Percentiles rank a stretch among this genome's conserved stretches.
Evolutionary conservation across 345 rosid genomes (phyloP).

Genomic region (Xanthoceras sorbifolium): DNA sequence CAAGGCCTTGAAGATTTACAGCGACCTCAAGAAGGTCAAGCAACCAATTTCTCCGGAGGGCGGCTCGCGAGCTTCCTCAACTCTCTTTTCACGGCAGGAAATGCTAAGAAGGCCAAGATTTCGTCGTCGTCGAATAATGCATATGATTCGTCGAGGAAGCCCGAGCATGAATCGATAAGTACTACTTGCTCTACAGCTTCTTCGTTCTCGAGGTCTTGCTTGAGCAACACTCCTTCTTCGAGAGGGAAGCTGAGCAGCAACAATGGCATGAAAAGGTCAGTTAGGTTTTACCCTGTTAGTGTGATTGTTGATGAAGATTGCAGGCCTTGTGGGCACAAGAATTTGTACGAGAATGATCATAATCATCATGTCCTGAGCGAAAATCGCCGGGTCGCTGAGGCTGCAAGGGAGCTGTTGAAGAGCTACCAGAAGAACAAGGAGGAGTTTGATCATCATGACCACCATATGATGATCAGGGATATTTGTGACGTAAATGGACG

Average conservation of each 20-base stretch:
- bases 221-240: constrained; percentile 68
- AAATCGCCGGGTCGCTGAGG: constrained; percentile 60
- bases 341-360: constrained; percentile 25
- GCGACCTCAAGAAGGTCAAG: constrained; percentile 75
- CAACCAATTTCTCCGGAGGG: constrained; percentile 90
- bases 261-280: constrained; percentile 58
- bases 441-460: constrained; percentile 3
- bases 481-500: constrained; percentile 11
- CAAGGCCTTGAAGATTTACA: constrained; percentile 80
- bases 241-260: constrained; percentile 39
- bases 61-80: constrained; percentile 76
- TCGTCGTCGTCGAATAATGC: constrained; percentile 6
- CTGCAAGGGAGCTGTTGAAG: constrained; percentile 65
- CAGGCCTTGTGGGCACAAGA: constrained; percentile 57
- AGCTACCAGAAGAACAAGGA: constrained; percentile 57
- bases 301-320: constrained; percentile 77
- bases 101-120: constrained; percentile 49
- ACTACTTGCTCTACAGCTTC: constrained; percentile 71
- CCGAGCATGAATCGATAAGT: not conserved
- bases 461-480: constrained; percentile 6
- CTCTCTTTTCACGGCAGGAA: constrained; percentile 64
- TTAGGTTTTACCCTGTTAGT: constrained; percentile 76
- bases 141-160: too few relatives aligned
- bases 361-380: constrained; percentile 42
- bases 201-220: constrained; percentile 83